Evolutionary conservation across 257 asterid species (phyloP).

Genomic region (Perilla frutescens): DNA sequence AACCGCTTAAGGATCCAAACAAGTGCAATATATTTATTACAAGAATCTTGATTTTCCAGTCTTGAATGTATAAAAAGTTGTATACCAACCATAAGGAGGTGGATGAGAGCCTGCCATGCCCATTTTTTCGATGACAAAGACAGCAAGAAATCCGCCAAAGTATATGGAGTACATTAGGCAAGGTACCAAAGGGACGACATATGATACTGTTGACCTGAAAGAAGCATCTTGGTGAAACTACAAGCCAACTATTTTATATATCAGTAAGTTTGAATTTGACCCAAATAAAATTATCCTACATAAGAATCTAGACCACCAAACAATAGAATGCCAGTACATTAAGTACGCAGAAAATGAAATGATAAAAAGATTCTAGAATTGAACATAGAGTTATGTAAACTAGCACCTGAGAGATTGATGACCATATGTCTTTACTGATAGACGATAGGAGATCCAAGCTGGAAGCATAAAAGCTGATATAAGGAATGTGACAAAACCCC

Average conservation of each 20-base stretch:
- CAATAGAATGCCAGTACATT: slow-evolving; percentile 6
- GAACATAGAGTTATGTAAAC: slow-evolving; percentile 30
- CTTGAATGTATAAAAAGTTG: slow-evolving; percentile 19
- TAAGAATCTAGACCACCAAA: slow-evolving; percentile 26
- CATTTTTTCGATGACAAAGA: slow-evolving; percentile 94
- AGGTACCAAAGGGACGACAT: slow-evolving; percentile 79
- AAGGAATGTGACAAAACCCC: slow-evolving; percentile 83
- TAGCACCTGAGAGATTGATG: slow-evolving; percentile 77
- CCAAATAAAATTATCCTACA: slow-evolving; percentile 1
- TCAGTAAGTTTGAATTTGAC: slow-evolving; percentile 10
- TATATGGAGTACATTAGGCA: slow-evolving; percentile 74
- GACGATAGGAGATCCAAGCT: slow-evolving; percentile 75
- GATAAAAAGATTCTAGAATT: slow-evolving; percentile 11
- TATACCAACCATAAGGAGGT: slow-evolving; percentile 86
- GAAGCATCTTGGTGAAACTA: slow-evolving; percentile 44
- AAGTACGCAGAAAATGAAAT: background rate
- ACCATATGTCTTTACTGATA: slow-evolving; percentile 64
- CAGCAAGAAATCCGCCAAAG: slow-evolving; percentile 88
- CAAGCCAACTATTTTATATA: slow-evolving; percentile 24
- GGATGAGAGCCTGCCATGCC: slow-evolving; percentile 95
- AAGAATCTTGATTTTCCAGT: slow-evolving; percentile 25
- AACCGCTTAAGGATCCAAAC: slow-evolving; percentile 12
- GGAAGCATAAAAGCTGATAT: slow-evolving; percentile 77
- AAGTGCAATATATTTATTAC: slow-evolving; percentile 22
- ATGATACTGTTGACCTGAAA: slow-evolving; percentile 81